Percentiles rank a stretch among this genome's conserved stretches.
Conservation (phyloP, 2,329 filamentous ascomycete species). For the Stemphylium beticola region DNA sequence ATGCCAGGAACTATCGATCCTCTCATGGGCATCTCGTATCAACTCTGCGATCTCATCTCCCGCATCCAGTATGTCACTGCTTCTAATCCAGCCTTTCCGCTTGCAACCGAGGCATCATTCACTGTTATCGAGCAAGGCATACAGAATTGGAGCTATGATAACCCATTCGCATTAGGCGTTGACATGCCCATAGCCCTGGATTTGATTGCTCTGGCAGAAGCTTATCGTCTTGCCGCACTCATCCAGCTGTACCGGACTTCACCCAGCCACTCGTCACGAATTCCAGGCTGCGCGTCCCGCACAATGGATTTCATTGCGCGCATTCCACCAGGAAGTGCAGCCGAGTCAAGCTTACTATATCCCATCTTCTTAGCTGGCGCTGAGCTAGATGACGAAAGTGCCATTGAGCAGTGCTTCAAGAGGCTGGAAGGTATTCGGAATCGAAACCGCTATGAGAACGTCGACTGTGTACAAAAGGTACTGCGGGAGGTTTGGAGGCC, state of each 20-base stretch:
- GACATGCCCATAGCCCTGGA: slow-evolving; percentile 43
- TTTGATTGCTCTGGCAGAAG: slow-evolving; percentile 44
- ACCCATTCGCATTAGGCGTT: slow-evolving; percentile 37
- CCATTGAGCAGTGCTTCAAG: slow-evolving; percentile 39
- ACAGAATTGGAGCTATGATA: slow-evolving; percentile 43
- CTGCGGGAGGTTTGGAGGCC: slow-evolving; percentile 45
- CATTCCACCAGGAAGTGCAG: slow-evolving; percentile 43
- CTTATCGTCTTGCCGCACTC: slow-evolving; percentile 43
- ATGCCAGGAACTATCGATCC: slow-evolving; percentile 42
- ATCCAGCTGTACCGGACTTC: slow-evolving; percentile 46
- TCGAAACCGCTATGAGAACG: slow-evolving; percentile 46
- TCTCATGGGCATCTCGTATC: slow-evolving; percentile 46
- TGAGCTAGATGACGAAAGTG: slow-evolving; percentile 37
- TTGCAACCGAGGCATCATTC: slow-evolving; percentile 43
- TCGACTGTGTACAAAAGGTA: slow-evolving; percentile 43
- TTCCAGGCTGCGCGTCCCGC: slow-evolving; percentile 38
- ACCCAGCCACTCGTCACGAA: slow-evolving; percentile 27
- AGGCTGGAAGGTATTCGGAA: slow-evolving; percentile 41
- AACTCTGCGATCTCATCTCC: slow-evolving; percentile 42
- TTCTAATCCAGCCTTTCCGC: slow-evolving; percentile 41
- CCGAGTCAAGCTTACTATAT: slow-evolving; percentile 44
- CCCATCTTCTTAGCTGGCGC: slow-evolving; percentile 47
- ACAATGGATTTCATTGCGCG: slow-evolving; percentile 45
- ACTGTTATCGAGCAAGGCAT: slow-evolving; percentile 41
- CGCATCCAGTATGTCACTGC: slow-evolving; percentile 44